These are phyloP conservation scores for Arxiozyma bovina DNA, from an alignment of 1,139 yeast species.

Conservation along the genomic window DNA sequence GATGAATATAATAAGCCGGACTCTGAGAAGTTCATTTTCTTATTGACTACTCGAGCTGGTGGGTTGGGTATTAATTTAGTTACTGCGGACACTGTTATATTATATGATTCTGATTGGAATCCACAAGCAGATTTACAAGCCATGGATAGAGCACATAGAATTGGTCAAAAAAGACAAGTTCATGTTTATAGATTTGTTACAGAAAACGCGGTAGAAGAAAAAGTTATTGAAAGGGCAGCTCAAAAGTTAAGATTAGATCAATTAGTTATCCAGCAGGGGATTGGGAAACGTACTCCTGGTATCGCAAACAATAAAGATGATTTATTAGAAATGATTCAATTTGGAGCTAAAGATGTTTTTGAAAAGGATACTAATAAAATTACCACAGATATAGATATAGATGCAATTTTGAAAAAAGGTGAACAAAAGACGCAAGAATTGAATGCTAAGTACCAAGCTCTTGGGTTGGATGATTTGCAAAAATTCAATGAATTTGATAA, in stretches of 20 bases:
- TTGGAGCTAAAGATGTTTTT: conserved; percentile 65
- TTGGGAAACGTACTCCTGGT: conserved; percentile 29
- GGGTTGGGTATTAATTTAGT: conserved; percentile 80
- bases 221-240: conserved; percentile 70
- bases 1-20: conserved; percentile 69
- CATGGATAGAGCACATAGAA: conserved; percentile 83
- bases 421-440: conserved; percentile 56
- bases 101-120: conserved; percentile 78
- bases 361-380: conserved; percentile 26
- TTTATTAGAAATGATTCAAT: conserved; percentile 69
- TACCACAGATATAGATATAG: conserved; percentile 43
- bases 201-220: conserved; percentile 74
- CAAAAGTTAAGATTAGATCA: conserved; percentile 72
- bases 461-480: conserved; percentile 69
- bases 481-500: conserved; percentile 53
- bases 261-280: conserved; percentile 72
- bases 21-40: conserved; percentile 58
- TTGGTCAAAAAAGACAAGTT: conserved; percentile 77
- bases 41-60: conserved; percentile 76
- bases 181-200: conserved; percentile 68
- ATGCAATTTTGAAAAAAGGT: conserved; percentile 51
- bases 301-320: conserved; percentile 57
- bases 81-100: conserved; percentile 62
- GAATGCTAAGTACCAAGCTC: conserved; percentile 52
- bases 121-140: conserved; percentile 86